Percentiles rank a stretch among this genome's conserved stretches.
Conservation (phyloP, 495 filamentous ascomycete genomes). For the Tuber magnatum region DNA sequence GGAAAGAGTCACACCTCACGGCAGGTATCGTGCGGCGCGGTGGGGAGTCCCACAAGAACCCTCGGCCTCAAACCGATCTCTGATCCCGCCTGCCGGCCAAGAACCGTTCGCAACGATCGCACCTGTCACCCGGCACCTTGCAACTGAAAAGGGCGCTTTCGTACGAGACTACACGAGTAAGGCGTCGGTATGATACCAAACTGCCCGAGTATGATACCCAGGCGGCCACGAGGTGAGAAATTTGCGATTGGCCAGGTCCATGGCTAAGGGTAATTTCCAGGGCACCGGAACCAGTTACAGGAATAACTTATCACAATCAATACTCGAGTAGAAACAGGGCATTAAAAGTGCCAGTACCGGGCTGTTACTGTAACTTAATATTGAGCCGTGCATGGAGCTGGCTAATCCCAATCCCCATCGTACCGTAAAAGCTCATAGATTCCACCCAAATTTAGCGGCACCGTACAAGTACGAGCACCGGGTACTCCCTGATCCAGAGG, state of each 20-base stretch:
- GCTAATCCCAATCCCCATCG: neutral
- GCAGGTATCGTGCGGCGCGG: neutral
- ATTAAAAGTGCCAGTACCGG: neutral
- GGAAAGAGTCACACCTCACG: neutral
- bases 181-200: neutral
- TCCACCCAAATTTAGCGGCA: too few species aligned
- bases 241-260: neutral
- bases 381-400: neutral
- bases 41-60: neutral
- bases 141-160: neutral
- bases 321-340: neutral
- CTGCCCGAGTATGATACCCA: neutral
- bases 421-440: neutral
- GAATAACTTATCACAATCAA: neutral
- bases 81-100: neutral
- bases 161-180: neutral
- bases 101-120: neutral
- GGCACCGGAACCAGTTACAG: neutral
- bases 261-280: neutral
- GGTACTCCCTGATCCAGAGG: too few species aligned
- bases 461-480: too few species aligned
- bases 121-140: too few species aligned
- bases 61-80: neutral
- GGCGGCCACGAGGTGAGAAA: neutral
- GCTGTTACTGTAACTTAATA: neutral